Conservation (phyloP, 1,284 basidiomycete genomes). For the Schizophyllum amplum region DNA sequence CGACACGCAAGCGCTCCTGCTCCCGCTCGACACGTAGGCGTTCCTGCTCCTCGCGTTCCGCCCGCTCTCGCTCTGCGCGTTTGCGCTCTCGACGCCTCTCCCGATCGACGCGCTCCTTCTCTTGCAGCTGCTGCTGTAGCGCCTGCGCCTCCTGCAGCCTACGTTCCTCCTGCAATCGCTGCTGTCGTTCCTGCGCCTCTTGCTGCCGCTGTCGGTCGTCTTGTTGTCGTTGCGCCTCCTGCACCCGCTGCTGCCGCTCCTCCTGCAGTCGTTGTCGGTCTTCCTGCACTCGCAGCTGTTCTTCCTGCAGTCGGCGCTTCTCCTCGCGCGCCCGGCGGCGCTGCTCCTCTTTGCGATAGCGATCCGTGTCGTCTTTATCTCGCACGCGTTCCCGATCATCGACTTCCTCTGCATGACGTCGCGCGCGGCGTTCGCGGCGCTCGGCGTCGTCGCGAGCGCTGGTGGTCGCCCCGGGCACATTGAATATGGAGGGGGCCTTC, state of each 20-base stretch:
- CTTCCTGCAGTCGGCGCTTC: not conserved
- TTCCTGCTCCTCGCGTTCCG: not conserved
- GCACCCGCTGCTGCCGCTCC: not conserved
- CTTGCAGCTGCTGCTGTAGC: not conserved
- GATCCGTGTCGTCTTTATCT: not conserved
- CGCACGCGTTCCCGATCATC: not conserved
- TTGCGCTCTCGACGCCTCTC: not conserved
- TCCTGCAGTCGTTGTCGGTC: not conserved
- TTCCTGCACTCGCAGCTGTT: not conserved
- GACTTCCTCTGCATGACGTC: not conserved
- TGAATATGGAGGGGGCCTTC: not conserved
- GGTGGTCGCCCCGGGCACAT: not conserved
- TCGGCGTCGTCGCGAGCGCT: not conserved
- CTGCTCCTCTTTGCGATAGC: not conserved
- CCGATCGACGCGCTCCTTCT: not conserved
- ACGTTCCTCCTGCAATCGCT: not conserved
- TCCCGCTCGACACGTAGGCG: not conserved
- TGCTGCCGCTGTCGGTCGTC: too few relatives aligned
- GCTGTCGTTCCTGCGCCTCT: not conserved
- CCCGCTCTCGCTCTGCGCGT: not conserved
- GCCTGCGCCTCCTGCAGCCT: not conserved
- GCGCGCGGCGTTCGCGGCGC: not conserved
- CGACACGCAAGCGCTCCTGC: too few relatives aligned
- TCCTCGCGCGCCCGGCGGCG: not conserved
- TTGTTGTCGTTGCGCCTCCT: not conserved